Evolutionary conservation across 805 yeast species (phyloP).

Genomic region (Candida anglica): DNA sequence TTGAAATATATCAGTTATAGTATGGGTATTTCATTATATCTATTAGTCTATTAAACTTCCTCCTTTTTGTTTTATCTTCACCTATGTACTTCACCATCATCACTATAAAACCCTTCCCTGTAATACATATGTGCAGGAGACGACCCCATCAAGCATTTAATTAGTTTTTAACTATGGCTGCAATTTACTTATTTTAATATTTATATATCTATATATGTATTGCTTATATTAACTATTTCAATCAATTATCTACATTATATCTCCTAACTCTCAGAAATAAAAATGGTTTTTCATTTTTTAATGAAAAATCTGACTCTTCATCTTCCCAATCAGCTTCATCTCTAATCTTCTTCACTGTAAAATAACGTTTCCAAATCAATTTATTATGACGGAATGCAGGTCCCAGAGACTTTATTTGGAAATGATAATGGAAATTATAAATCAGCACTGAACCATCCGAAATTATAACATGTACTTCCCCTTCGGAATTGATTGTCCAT

Average conservation of each 20-base stretch:
- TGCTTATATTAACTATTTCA: too few species aligned
- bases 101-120: too few species aligned
- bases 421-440: constrained; percentile 60
- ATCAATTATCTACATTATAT: constrained; percentile 17
- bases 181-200: too few species aligned
- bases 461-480: constrained; percentile 44
- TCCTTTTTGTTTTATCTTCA: too few species aligned
- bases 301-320: constrained; percentile 45
- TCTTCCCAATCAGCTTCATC: constrained; percentile 46
- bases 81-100: too few species aligned
- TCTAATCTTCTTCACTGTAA: constrained; percentile 44
- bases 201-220: too few species aligned
- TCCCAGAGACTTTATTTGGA: constrained; percentile 58
- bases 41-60: too few species aligned
- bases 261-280: constrained; percentile 64
- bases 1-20: too few species aligned
- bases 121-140: too few species aligned
- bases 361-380: constrained; percentile 66
- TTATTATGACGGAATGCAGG: constrained; percentile 58
- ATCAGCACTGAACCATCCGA: constrained; percentile 56
- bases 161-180: too few species aligned
- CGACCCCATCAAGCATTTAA: too few species aligned
- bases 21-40: too few species aligned
- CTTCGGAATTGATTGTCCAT: constrained; percentile 57
- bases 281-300: constrained; percentile 75